Evolutionary conservation across 495 filamentous ascomycete genomes (phyloP), one percentile per base, ranked within the genome.

Genomic region (Penicillium daleae): DNA sequence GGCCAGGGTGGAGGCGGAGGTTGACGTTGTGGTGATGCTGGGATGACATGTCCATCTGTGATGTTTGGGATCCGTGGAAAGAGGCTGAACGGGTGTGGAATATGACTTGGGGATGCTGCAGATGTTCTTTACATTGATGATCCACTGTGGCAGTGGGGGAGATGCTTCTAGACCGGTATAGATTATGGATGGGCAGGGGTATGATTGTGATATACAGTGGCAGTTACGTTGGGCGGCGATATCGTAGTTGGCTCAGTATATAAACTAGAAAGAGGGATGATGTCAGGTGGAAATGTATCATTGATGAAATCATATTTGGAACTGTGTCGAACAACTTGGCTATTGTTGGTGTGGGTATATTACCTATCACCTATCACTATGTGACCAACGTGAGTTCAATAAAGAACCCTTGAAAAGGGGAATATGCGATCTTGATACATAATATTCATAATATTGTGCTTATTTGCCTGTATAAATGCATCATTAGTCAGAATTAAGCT

Each of bases 11-110:
- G 42, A 39, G 50, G 35, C 27, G 27, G 42, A 6, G n/a, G 17
- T 48, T 39, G 60, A 39, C 60, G 60, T 57, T 19, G 29, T n/a
- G 2, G 57, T 64, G 62, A 64, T 64, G 57, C 13, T 2, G 21
- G 17, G 13, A 64, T 64, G 62, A 64, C 62, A 64, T 59, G 44
- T 54, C 10, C 21, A 35, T 35, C 7, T 33, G 3, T n/a, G 9
- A 19, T 32, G 27, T 4, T 3, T 6, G 29, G 32, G 32, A 27
- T 29, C 57, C 44, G 9, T 40, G 33, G 44, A 7, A 26, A 10
- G 6, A 2, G 33, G 32, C 9, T 17, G 24, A 51, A 37, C 8
- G 26, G 24, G 40, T 27, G 0, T 9, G n/a, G 2, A 8, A 17
- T 52, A n/a, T 31, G 13, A 52, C n/a, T 52, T 32, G 49, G 8